These are phyloP conservation scores for Linum trigynum DNA, from an alignment of 345 rosid genomes.

Conservation along the genomic window DNA sequence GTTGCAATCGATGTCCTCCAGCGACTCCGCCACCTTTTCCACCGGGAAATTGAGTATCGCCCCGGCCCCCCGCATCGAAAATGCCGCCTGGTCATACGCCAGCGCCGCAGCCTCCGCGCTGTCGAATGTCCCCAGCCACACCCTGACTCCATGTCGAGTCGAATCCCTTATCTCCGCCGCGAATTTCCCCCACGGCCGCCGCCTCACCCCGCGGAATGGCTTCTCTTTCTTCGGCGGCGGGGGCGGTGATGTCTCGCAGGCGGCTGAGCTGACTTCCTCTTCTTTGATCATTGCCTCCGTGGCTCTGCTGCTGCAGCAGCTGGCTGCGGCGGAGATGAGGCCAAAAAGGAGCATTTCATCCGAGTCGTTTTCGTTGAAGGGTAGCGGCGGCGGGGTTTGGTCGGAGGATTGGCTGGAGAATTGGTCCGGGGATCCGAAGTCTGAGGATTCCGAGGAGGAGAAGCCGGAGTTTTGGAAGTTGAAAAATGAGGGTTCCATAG, in stretches of 20 bases:
- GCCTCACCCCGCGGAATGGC: constrained; percentile 56
- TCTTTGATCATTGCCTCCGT: constrained; percentile 20
- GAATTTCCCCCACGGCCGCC: constrained; percentile 19
- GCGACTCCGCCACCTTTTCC: constrained; percentile 57
- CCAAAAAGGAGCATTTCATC: constrained; percentile 87
- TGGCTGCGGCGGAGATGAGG: constrained; percentile 35
- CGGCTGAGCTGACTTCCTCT: constrained; percentile 40
- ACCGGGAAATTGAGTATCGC: constrained; percentile 57
- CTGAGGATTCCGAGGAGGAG: constrained; percentile 43
- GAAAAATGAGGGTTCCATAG: constrained; percentile 13
- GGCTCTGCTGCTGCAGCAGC: constrained; percentile 20
- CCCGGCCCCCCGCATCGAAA: constrained; percentile 47
- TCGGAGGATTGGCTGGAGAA: constrained; percentile 21
- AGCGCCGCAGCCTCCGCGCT: too few relatives aligned
- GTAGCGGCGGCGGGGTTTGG: constrained; percentile 29
- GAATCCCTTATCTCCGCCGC: constrained; percentile 73
- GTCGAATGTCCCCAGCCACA: constrained; percentile 29
- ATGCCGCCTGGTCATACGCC: constrained; percentile 70
- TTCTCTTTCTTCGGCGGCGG: constrained; percentile 25
- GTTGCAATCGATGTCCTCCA: constrained; percentile 40
- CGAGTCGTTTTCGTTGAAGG: constrained; percentile 87
- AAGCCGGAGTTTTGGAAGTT: constrained; percentile 38
- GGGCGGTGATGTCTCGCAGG: constrained; percentile 10
- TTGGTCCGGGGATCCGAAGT: constrained; percentile 36
- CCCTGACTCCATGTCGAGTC: constrained; percentile 45